Base-by-base conservation (phyloP, 2,329 filamentous ascomycete genomes). In the Stagonosporopsis rhizophila region DNA sequence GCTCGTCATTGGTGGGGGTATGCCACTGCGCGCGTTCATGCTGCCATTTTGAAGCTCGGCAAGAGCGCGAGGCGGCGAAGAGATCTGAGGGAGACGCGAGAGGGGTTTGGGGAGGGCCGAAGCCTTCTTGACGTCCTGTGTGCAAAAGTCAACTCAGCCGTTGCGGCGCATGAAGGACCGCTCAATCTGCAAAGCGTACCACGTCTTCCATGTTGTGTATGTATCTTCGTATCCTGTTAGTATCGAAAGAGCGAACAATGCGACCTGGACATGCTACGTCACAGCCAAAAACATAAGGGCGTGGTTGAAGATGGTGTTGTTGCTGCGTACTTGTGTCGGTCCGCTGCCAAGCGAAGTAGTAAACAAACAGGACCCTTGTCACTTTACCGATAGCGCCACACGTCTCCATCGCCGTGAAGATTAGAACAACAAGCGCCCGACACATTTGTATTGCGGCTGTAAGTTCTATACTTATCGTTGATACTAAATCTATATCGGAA, bases 1-100 rank as follows among this genome's bases (percentile, higher is more conserved):
- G 52, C 75, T 72, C 17, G 76, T 72, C 20, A 78, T 76, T 11
- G 80, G 79, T 15, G 80, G 80, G 12, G 79, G 79, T 72, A 84
- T 78, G 58, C 73, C 76, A 32, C 70, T 73, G 48, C 84, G 82
- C 63, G 79, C 75, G 69, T 89, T 89, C 62, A 80, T 81, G 37
- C 77, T 78, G 12, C 82, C 78, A 4, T 80, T 75, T 27, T 78
- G 81, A 71, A 85, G 76, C 65, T 86, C 84, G 56, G 70, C 72
- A 37, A 86, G 77, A 41, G 73, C 69, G 19, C 67, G 65, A 27
- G 66, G 56, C 11, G 69, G 67, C 35, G 70, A 67, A 1, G 67
- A 57, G 25, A 71, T 50, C 37, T 66, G 52, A 23, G 61, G 60
- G 25, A 72, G 60, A 40, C 66, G 70, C 2, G 69, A 62, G 12